Conservation (phyloP, 1,284 basidiomycete genomes). For the Ganoderma leucocontextum region DNA sequence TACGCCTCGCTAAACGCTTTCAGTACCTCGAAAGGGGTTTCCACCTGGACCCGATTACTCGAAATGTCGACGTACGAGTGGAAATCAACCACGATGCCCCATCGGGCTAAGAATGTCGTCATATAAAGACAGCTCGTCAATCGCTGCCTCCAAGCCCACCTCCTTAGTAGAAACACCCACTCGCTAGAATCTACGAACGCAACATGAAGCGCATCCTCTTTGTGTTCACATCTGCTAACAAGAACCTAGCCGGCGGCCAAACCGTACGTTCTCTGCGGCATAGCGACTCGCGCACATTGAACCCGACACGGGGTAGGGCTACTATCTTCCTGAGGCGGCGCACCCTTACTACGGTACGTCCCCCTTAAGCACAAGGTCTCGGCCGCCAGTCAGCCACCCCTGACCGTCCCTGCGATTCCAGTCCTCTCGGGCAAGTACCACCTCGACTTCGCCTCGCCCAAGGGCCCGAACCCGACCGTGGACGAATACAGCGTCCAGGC, state of each 20-base stretch:
- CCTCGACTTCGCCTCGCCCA: conserved; percentile 79
- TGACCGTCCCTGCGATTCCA: conserved; percentile 5
- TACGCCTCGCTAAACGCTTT: neutral
- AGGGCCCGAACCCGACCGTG: conserved; percentile 77
- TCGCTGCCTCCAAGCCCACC: neutral
- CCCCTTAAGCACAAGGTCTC: neutral
- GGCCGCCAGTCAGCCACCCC: neutral
- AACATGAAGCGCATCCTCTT: conserved; percentile 65
- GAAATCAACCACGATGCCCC: neutral
- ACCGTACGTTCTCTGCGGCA: conserved; percentile 51
- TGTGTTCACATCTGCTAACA: conserved; percentile 76
- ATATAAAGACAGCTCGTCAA: neutral
- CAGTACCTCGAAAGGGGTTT: neutral
- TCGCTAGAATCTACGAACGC: neutral
- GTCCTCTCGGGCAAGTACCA: conserved; percentile 60
- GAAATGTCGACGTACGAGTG: neutral
- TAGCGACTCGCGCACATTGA: neutral
- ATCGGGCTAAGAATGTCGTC: neutral
- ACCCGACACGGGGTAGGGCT: conserved; percentile 54
- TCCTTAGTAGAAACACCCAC: neutral
- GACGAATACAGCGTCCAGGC: conserved; percentile 65
- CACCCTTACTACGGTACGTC: conserved; percentile 74
- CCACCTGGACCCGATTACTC: neutral
- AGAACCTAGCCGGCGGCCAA: conserved; percentile 61
- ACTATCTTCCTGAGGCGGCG: conserved; percentile 79